Evolutionary conservation across 176 grass and related monocot species (phyloP).

Genomic region (Chloris gayana): DNA sequence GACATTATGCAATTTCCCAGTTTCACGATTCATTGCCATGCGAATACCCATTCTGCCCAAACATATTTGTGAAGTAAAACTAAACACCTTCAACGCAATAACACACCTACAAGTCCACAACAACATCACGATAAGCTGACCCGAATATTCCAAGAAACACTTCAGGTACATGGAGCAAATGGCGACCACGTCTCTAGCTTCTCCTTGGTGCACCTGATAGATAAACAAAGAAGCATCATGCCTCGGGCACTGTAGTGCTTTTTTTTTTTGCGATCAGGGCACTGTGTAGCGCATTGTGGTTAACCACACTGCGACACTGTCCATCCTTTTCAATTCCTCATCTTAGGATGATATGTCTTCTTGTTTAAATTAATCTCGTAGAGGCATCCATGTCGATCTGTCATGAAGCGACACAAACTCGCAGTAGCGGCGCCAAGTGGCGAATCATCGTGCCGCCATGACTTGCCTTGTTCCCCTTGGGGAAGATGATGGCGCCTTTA

Average conservation of each 20-base stretch:
- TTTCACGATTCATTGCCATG: too few relatives aligned
- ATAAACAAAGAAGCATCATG: not conserved
- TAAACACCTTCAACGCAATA: not conserved
- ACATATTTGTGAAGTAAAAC: not conserved
- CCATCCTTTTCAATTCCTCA: not conserved
- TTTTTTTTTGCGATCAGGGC: too few relatives aligned
- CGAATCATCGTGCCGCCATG: conserved; percentile 22
- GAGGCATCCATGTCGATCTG: conserved; percentile 25
- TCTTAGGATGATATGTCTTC: not conserved
- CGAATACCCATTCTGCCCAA: not conserved
- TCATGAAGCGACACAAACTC: conserved; percentile 7
- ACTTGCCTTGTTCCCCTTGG: conserved; percentile 4
- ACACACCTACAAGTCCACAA: not conserved
- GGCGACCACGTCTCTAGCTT: not conserved
- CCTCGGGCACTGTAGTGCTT: conserved; percentile 3
- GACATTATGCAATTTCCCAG: too few relatives aligned
- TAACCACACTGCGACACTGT: conserved; percentile 3
- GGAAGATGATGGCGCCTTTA: conserved; percentile 2
- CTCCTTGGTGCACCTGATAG: not conserved
- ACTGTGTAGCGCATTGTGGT: too few relatives aligned
- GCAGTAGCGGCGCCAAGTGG: conserved; percentile 28
- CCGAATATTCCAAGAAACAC: conserved; percentile 20
- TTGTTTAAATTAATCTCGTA: conserved; percentile 15
- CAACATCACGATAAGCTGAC: not conserved
- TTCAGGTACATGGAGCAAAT: not conserved